Evolutionary conservation across 2,329 filamentous ascomycete genomes (phyloP).

Genomic region (Penicillium sclerotigenum): DNA sequence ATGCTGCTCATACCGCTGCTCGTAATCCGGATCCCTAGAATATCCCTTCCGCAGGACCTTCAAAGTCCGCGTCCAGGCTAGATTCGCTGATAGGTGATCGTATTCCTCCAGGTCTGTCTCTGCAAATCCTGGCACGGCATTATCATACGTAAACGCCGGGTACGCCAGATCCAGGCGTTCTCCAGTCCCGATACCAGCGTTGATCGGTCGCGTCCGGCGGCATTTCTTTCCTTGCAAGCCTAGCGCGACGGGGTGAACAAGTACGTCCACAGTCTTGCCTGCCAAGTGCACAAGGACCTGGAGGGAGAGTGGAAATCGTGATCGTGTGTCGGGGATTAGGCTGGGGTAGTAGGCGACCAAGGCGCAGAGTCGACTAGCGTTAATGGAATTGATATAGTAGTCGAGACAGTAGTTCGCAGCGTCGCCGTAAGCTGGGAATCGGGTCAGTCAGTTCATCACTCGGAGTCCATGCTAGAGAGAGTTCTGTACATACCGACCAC

Average conservation of each 20-base stretch:
- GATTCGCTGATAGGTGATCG: constrained; percentile 59
- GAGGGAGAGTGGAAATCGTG: constrained; percentile 35
- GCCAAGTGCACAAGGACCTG: constrained; percentile 59
- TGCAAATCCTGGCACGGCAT: constrained; percentile 63
- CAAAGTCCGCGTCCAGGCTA: constrained; percentile 68
- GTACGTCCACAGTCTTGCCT: constrained; percentile 48
- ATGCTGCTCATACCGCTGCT: constrained; percentile 37
- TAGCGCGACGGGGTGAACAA: constrained; percentile 49
- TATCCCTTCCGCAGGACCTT: constrained; percentile 60
- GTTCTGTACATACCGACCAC: constrained; percentile 53
- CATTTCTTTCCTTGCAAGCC: constrained; percentile 53
- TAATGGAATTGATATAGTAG: constrained; percentile 55
- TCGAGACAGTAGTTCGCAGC: constrained; percentile 60
- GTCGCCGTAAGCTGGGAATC: constrained; percentile 55
- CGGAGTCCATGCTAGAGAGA: not conserved
- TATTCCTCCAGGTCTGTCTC: constrained; percentile 68
- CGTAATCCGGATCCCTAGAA: constrained; percentile 37
- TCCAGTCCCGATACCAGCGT: constrained; percentile 52
- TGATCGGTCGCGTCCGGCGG: constrained; percentile 49
- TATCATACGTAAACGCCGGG: constrained; percentile 52
- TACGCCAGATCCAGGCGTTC: constrained; percentile 38
- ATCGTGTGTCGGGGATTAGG: constrained; percentile 51
- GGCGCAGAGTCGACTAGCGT: constrained; percentile 53
- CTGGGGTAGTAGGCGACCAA: constrained; percentile 64
- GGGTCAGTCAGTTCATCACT: not conserved